A percentile compares a stretch with the other conserved stretches of the same genome.
phyloP scores from a whole-genome alignment of 495 filamentous ascomycete genomes.

The Evernia prunastri region DNA sequence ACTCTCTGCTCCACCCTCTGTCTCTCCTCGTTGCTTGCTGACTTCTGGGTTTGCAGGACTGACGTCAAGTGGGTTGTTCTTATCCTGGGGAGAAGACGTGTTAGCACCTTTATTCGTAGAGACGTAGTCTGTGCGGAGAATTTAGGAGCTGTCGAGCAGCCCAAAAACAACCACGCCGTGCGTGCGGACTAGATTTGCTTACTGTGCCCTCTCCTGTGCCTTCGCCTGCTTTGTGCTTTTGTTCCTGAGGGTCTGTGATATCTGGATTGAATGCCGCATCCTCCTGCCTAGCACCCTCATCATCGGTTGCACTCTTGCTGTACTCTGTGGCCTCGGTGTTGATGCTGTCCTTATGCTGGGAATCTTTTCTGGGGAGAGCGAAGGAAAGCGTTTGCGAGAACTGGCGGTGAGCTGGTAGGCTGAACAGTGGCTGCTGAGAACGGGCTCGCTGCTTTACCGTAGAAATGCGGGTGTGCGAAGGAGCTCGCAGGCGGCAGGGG shows the following conservation, averaged over 20 bases:
- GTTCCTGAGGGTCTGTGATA: slow-evolving; percentile 50
- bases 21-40: slow-evolving; percentile 40
- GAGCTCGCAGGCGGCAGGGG: slow-evolving; percentile 4
- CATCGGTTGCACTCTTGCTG: slow-evolving; percentile 52
- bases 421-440: background rate
- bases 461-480: slow-evolving; percentile 11
- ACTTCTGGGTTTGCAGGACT: slow-evolving; percentile 55
- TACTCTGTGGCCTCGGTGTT: slow-evolving; percentile 51
- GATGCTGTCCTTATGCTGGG: slow-evolving; percentile 48
- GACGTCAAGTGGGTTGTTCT: slow-evolving; percentile 49
- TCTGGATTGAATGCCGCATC: slow-evolving; percentile 53
- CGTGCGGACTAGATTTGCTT: slow-evolving; percentile 21
- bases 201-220: slow-evolving; percentile 31
- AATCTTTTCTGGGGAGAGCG: slow-evolving; percentile 33
- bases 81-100: slow-evolving; percentile 5
- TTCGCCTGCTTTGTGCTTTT: slow-evolving; percentile 38
- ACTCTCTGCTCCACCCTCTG: slow-evolving; percentile 44
- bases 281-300: slow-evolving; percentile 42
- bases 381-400: slow-evolving; percentile 18
- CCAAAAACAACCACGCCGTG: background rate
- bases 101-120: background rate
- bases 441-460: slow-evolving; percentile 5
- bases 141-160: background rate
- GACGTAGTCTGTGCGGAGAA: background rate
- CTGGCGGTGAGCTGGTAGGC: slow-evolving; percentile 3